Evolutionary conservation across 2,329 filamentous ascomycete species (phyloP).

Genomic region (Fonsecaea pedrosoi): DNA sequence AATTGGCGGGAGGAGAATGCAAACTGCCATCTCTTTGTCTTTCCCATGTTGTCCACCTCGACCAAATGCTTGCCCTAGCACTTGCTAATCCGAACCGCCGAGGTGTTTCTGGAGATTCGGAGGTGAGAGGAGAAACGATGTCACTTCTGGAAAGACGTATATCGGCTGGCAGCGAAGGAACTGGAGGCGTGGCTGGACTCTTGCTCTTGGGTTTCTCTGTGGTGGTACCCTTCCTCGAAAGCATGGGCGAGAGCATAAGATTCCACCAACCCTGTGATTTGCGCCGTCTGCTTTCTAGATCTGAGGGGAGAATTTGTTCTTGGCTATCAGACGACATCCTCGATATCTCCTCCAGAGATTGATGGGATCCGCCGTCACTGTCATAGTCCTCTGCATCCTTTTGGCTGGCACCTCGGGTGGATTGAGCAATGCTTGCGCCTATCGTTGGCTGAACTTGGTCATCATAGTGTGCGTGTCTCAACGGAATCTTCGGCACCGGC

Average conservation of each 20-base stretch:
- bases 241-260: conserved; percentile 53
- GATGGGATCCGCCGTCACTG: conserved; percentile 14
- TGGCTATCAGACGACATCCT: conserved; percentile 43
- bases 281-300: conserved; percentile 43
- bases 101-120: conserved; percentile 48
- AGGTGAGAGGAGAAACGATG: conserved; percentile 37
- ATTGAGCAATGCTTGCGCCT: conserved; percentile 14
- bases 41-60: conserved; percentile 40
- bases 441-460: neutral
- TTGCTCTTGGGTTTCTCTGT: conserved; percentile 41
- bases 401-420: neutral
- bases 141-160: conserved; percentile 16
- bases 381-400: neutral
- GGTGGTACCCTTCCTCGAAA: conserved; percentile 49
- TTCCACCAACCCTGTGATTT: conserved; percentile 60
- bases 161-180: conserved; percentile 25
- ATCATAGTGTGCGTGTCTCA: neutral
- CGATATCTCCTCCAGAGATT: conserved; percentile 4
- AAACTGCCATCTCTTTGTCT: conserved; percentile 24
- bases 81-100: conserved; percentile 37
- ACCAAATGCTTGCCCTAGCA: conserved; percentile 38
- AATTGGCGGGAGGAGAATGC: neutral
- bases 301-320: conserved; percentile 42
- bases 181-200: conserved; percentile 21
- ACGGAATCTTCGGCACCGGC: conserved; percentile 52